Percentiles rank a stretch among this genome's conserved stretches.
phyloP scores from a whole-genome alignment of 495 filamentous ascomycete genomes.

The Oidiodendron maius region DNA sequence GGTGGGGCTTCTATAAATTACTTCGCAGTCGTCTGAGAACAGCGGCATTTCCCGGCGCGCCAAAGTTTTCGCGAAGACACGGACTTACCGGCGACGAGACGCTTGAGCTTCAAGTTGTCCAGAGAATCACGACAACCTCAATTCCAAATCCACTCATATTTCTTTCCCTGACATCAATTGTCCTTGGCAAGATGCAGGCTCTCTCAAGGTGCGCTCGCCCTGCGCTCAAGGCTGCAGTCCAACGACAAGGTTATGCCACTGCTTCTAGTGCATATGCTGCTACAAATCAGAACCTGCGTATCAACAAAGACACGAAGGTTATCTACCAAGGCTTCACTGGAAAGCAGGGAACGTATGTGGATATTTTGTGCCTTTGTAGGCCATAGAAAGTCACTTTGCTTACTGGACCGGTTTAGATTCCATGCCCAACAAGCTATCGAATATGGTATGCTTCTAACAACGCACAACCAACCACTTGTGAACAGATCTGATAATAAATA shows the following conservation, averaged over 20 bases:
- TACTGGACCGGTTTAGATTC: slow-evolving; percentile 54
- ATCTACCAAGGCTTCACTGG: slow-evolving; percentile 98
- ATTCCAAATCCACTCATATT: slow-evolving; percentile 1
- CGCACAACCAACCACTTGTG: slow-evolving; percentile 17
- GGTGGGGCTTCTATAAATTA: slow-evolving; percentile 3
- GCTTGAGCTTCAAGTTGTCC: slow-evolving; percentile 3
- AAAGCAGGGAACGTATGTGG: slow-evolving; percentile 93
- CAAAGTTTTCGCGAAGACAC: not conserved
- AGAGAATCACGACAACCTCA: slow-evolving; percentile 3
- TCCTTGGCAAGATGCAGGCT: slow-evolving; percentile 27
- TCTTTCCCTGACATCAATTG: slow-evolving; percentile 26
- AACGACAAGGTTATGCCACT: slow-evolving; percentile 29
- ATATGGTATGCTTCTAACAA: slow-evolving; percentile 62
- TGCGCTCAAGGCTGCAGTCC: slow-evolving; percentile 20
- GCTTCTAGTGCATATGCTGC: slow-evolving; percentile 58
- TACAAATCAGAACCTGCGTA: slow-evolving; percentile 85
- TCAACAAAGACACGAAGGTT: slow-evolving; percentile 87
- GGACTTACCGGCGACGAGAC: not conserved
- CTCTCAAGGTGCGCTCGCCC: slow-evolving; percentile 23
- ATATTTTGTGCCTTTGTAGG: not conserved
- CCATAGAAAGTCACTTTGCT: slow-evolving; percentile 12
- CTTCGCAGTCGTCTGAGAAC: not conserved
- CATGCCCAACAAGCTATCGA: slow-evolving; percentile 97
- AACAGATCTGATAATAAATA: slow-evolving; percentile 15
- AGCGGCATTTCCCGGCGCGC: not conserved